Evolutionary conservation across 2,329 filamentous ascomycete species (phyloP).

Genomic region (Trichoderma polysporum): DNA sequence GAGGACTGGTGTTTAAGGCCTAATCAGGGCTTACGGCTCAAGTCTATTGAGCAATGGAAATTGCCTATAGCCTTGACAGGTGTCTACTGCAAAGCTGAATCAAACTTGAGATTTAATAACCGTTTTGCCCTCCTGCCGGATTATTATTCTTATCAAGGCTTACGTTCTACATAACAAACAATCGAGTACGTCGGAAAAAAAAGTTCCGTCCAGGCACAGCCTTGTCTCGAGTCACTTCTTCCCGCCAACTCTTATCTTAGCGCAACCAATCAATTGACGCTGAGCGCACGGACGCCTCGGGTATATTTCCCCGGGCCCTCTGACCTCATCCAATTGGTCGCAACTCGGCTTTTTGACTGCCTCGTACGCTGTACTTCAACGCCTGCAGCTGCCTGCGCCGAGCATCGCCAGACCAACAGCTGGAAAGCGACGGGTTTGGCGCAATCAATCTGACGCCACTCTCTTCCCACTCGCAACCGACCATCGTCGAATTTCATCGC

Average conservation of each 20-base stretch:
- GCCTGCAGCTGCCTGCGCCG: constrained; percentile 12
- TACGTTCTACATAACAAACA: background rate
- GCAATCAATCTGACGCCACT: background rate
- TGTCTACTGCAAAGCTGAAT: background rate
- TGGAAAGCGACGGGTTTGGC: constrained; percentile 6
- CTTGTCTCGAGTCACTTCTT: background rate
- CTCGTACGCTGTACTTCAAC: constrained; percentile 9
- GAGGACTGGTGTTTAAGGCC: background rate
- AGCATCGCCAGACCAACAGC: constrained; percentile 18
- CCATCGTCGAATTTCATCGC: background rate
- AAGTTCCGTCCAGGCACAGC: background rate
- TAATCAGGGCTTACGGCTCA: background rate
- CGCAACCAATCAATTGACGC: background rate
- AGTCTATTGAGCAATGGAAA: background rate
- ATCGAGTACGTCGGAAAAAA: background rate
- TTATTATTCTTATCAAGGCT: too few relatives aligned
- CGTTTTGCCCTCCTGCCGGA: background rate
- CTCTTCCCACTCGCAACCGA: background rate
- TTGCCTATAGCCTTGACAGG: background rate
- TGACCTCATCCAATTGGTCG: constrained; percentile 25
- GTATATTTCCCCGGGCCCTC: constrained; percentile 13
- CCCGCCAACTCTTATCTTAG: background rate
- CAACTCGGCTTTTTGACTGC: constrained; percentile 9
- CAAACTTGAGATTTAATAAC: background rate
- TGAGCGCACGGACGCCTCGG: constrained; percentile 14